Evolutionary conservation across 208 protist genomes (phyloP).

Genomic region (Tritrichomonas foetus): DNA sequence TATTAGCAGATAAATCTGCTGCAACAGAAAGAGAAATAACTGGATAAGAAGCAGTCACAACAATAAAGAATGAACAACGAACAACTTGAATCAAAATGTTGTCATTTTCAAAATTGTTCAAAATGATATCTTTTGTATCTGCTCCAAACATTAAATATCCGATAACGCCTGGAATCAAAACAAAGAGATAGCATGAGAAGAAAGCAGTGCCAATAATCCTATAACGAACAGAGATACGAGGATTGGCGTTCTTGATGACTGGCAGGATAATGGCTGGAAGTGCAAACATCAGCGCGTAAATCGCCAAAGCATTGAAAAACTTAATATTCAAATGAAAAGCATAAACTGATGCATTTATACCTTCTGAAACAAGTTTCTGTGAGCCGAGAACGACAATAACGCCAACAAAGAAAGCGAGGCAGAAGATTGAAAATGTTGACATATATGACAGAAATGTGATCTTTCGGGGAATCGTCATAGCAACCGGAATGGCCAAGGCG

Average conservation of each 20-base stretch:
- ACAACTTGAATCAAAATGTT: not conserved
- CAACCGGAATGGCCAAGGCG: not conserved
- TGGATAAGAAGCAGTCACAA: slow-evolving; percentile 26
- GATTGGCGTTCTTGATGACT: not conserved
- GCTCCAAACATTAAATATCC: not conserved
- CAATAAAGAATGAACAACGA: not conserved
- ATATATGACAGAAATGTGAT: not conserved
- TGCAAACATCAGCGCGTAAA: slow-evolving; percentile 6
- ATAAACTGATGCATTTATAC: not conserved
- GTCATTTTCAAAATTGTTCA: not conserved
- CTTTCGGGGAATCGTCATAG: not conserved
- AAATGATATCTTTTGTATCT: not conserved
- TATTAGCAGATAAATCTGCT: not conserved
- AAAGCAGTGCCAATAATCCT: not conserved
- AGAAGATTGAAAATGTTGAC: slow-evolving; percentile 5
- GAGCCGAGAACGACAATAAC: not conserved
- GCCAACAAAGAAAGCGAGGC: not conserved
- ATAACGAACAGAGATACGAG: not conserved
- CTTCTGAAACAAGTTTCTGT: not conserved
- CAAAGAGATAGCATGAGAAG: not conserved
- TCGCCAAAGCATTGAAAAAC: slow-evolving; percentile 12
- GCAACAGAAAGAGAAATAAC: not conserved
- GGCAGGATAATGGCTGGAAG: not conserved
- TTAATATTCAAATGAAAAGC: not conserved
- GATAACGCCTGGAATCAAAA: not conserved